Base-by-base conservation (phyloP, 106 monocot genomes). In the Allium cepa region DNA sequence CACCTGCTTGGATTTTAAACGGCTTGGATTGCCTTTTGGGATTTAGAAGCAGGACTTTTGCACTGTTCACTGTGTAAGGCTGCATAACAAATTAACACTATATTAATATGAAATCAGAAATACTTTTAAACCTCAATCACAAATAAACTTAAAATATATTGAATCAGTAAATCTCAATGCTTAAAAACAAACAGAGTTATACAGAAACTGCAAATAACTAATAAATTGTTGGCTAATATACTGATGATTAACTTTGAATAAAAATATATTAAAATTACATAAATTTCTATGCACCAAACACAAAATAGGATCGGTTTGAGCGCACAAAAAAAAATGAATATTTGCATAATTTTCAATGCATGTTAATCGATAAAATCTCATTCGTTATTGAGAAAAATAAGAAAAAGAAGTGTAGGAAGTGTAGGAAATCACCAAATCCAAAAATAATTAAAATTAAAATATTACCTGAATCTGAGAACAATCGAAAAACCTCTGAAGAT, bases 381-480 rank as follows among this genome's bases (percentile, higher is more conserved):
- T 36, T 3, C 15, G 46, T 4, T 45, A 45, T 46, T 45, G 11
- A 46, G 9, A 62, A 6, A 36, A 6, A 36, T 8, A 49, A 49
- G 49, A 17, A 48, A 8, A 8, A 45, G 2, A 10, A 65, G 50
- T 8, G 0, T 13, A 4, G 18, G 10, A 3, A 48, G 10, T 28
- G 13, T 36, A 11, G 46, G 8, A 15, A 49, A 17, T 5, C 36
- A 46, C 45, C 0, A 7, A 61, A 71, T 15, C 46, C 11, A 48
- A 18, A 26, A 53, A 7, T 3, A 51, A 63, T 0, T 9, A 63
- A 17, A 50, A 16, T 10, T 4, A 53, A 63, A 50, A 53, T 63
- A 11, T 53, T 50, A 85, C 85, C 78, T 85, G 90, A 28, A 90
- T 64, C 47, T 73, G 55, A 47, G 90, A 80, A 73, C 77, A 82